Evolutionary conservation across 305 asterid genomes (phyloP).

Genomic region (Solanum hybrid): DNA sequence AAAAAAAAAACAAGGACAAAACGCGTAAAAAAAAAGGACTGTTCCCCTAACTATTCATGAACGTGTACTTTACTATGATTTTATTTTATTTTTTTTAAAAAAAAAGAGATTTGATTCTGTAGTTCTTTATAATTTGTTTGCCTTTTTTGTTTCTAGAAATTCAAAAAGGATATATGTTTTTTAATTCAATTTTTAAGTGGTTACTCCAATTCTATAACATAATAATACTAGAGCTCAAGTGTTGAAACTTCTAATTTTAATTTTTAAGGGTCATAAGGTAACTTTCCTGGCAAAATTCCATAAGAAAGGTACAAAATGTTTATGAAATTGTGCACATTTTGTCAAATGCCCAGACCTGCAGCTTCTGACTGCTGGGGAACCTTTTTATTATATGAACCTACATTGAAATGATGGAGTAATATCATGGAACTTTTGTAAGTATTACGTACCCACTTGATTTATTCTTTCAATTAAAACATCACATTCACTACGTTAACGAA

Average conservation of each 20-base stretch:
- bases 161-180: neutral
- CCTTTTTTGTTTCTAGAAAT: neutral
- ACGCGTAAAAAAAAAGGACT: neutral
- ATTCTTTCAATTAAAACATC: neutral
- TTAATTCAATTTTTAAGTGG: neutral
- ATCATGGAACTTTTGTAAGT: neutral
- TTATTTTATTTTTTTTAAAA: too few species aligned
- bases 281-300: neutral
- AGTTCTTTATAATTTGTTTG: neutral
- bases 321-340: neutral
- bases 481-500: neutral
- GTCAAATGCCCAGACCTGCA: neutral
- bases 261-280: neutral
- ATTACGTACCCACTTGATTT: neutral
- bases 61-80: neutral
- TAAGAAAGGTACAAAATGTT: neutral
- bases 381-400: neutral
- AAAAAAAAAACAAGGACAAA: neutral
- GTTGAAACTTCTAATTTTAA: neutral
- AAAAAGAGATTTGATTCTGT: neutral
- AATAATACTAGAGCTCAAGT: neutral
- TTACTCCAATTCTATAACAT: too few species aligned
- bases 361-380: neutral
- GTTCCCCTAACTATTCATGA: neutral
- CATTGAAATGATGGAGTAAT: neutral